Conservation (phyloP, 129 eudicot genomes). For the Ambrosia artemisiifolia region DNA sequence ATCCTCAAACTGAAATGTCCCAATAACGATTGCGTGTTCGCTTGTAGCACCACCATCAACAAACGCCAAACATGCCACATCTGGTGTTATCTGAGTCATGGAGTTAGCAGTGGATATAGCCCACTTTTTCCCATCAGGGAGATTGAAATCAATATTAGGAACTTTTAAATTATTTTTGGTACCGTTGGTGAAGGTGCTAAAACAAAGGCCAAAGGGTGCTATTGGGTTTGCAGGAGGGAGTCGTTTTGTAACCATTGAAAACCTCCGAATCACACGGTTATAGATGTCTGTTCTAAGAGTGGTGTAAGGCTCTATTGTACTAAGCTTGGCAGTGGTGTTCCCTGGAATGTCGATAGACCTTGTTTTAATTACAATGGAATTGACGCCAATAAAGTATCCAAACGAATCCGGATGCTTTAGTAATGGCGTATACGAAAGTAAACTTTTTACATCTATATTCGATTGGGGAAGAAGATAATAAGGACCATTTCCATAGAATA, state of each 20-base stretch:
- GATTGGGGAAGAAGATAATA: not conserved
- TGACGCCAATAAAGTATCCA: not conserved
- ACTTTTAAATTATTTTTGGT: constrained; percentile 6
- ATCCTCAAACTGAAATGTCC: constrained; percentile 25
- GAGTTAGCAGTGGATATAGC: constrained; percentile 35
- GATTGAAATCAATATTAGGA: constrained; percentile 17
- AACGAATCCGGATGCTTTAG: not conserved
- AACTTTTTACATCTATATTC: not conserved
- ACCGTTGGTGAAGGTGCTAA: constrained; percentile 12
- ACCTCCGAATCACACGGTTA: not conserved
- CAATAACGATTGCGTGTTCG: constrained; percentile 26
- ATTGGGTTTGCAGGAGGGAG: not conserved
- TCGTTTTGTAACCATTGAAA: not conserved
- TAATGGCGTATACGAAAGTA: constrained; percentile 14
- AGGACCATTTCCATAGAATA: constrained; percentile 12
- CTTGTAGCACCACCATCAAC: constrained; percentile 30
- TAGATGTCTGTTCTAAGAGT: constrained; percentile 14
- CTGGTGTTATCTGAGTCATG: constrained; percentile 10
- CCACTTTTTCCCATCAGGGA: constrained; percentile 30
- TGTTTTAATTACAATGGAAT: not conserved
- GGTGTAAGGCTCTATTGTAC: constrained; percentile 11
- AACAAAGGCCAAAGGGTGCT: constrained; percentile 1
- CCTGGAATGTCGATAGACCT: not conserved
- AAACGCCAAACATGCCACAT: constrained; percentile 28
- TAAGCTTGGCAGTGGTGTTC: constrained; percentile 1